phyloP scores from a whole-genome alignment of 257 asterid species.

The Nicotiana otophora region DNA sequence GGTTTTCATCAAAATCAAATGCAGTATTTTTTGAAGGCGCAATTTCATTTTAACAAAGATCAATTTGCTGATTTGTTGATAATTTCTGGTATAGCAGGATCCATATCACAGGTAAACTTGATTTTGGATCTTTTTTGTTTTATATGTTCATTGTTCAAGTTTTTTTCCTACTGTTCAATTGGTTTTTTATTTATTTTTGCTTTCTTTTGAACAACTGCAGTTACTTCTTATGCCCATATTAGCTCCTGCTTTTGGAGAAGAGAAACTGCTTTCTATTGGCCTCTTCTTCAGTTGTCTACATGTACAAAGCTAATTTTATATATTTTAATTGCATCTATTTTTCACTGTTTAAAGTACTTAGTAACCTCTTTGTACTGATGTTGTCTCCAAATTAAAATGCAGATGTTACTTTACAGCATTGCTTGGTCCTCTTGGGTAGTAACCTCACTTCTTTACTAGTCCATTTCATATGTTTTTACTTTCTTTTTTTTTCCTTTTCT shows the following conservation, averaged over 20 bases:
- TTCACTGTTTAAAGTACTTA: background rate
- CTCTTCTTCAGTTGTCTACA: conserved; percentile 55
- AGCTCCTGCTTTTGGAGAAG: conserved; percentile 73
- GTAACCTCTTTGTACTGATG: background rate
- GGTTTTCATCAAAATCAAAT: background rate
- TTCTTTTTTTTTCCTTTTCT: background rate
- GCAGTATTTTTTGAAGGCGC: conserved; percentile 88
- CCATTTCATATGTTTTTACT: background rate
- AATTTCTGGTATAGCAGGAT: conserved; percentile 74
- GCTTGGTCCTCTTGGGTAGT: conserved; percentile 95
- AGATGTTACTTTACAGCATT: conserved; percentile 74
- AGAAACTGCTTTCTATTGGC: conserved; percentile 68
- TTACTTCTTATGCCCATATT: conserved; percentile 71
- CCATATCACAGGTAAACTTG: conserved; percentile 61
- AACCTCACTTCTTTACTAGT: background rate
- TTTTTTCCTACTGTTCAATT: background rate
- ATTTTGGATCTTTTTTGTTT: background rate
- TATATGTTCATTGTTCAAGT: background rate
- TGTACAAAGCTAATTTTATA: conserved; percentile 28
- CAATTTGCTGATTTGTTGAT: conserved; percentile 89
- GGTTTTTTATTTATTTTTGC: background rate
- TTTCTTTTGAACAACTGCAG: conserved; percentile 35
- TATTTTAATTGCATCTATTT: background rate
- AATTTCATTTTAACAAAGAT: conserved; percentile 80
- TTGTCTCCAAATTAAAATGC: conserved; percentile 23